Evolutionary conservation across 164 flowering plant species (phyloP), one percentile per base, ranked within the genome.

Genomic region (Akebia trifoliata): DNA sequence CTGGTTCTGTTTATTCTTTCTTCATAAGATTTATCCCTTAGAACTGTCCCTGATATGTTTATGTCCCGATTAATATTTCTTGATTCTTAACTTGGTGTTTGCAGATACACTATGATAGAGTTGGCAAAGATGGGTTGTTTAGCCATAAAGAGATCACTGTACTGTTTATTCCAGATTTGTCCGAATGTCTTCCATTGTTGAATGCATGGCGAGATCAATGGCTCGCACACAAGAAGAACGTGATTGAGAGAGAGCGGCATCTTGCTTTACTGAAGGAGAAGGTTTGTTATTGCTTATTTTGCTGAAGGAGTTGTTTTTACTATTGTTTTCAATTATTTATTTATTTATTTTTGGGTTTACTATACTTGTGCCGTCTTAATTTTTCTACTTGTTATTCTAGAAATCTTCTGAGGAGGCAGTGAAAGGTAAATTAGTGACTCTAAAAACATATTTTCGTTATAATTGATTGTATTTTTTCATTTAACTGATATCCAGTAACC

Each of bases 81-180:
- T 40, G 20, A 17, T 40, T 40, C 20, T 40, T 14, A 4, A 18
- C 31, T 37, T 34, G 29, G 22, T 24, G 17, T 66, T 12, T 72
- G 62, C 84, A 94, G 99, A 86, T 94, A 66, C 99, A 94, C 60
- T 94, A 94, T 79, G 86, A 90, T 42, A 76, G 99, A 85, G 57
- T 86, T 70, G 97, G 96, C 54, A 73, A 83, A 71, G 93, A 90
- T 79, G 99, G 99, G 37, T 57, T 84, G 20, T 88, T 82, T 60
- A 94, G 93, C 78, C 93, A 90, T 64, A 90, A 77, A 61, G 99
- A 94, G 74, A 78, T 87, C 37, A 81, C 96, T 51, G 93, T 94
- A 6, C 63, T 86, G 9, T 94, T 79, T 86, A 71, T 94, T 67
- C 99, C 97, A 14, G 90, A 90, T 70, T 68, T 94, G 42, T 83